These are phyloP conservation scores for Paecilomyces sp. DNA, from an alignment of 2,329 filamentous ascomycete genomes.

Conservation along the genomic window DNA sequence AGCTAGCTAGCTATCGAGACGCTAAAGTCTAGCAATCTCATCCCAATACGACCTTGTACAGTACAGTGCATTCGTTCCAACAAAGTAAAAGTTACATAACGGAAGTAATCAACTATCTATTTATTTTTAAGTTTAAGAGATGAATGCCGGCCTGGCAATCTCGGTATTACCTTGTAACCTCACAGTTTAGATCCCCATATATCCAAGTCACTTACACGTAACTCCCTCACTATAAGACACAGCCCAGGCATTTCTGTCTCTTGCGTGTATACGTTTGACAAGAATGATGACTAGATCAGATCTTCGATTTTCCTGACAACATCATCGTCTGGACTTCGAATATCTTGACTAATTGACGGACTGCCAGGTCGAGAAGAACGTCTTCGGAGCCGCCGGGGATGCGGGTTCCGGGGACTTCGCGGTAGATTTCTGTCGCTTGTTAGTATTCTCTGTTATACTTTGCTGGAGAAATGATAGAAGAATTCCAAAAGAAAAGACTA, in stretches of 20 bases:
- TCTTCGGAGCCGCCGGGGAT: conserved; percentile 67
- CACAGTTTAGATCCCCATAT: neutral
- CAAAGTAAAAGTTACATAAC: too few relatives aligned
- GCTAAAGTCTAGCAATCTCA: neutral
- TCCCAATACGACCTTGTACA: neutral
- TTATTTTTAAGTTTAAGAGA: too few relatives aligned
- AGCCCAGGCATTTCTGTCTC: neutral
- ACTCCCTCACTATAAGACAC: neutral
- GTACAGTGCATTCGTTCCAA: neutral
- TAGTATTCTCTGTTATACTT: conserved; percentile 22
- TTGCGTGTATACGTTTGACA: neutral
- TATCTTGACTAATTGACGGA: conserved; percentile 64
- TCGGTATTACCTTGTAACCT: too few relatives aligned
- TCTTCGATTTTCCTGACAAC: conserved; percentile 14
- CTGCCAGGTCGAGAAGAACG: conserved; percentile 62
- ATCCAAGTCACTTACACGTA: neutral
- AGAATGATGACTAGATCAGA: conserved; percentile 4
- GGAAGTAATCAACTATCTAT: too few relatives aligned
- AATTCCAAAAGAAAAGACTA: too few relatives aligned
- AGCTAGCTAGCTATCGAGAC: neutral
- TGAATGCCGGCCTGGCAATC: too few relatives aligned
- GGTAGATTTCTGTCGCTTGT: conserved; percentile 46
- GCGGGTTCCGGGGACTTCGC: conserved; percentile 55
- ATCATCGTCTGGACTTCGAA: conserved; percentile 38
- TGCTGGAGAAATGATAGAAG: conserved; percentile 1